Evolutionary conservation across 148 eudicot genomes (phyloP).

Genomic region (Spergularia marina): DNA sequence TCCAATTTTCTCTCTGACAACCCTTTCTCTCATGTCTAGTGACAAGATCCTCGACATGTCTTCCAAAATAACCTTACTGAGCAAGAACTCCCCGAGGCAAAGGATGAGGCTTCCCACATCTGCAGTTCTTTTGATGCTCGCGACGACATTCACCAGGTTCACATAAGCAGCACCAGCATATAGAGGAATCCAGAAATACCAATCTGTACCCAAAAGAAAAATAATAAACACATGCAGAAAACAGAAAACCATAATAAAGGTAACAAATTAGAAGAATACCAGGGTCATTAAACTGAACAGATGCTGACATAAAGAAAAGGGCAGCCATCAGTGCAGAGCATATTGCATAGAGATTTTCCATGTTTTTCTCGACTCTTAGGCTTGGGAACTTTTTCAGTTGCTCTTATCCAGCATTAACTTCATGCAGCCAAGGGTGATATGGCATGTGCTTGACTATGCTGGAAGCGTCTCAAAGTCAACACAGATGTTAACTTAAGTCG

Average conservation of each 20-base stretch:
- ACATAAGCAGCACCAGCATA: conserved; percentile 48
- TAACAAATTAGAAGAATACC: conserved; percentile 28
- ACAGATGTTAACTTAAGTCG: too few species aligned
- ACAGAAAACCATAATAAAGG: neutral
- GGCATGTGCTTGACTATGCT: too few species aligned
- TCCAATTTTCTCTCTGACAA: conserved; percentile 57
- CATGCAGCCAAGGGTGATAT: too few species aligned
- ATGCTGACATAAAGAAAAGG: conserved; percentile 52
- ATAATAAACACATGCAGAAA: neutral
- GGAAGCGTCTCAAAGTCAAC: too few species aligned
- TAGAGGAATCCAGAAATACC: conserved; percentile 67
- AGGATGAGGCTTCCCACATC: conserved; percentile 26
- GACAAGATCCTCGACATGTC: conserved; percentile 47
- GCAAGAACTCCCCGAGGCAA: conserved; percentile 40
- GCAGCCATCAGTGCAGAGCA: conserved; percentile 58
- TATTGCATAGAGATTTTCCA: conserved; percentile 26
- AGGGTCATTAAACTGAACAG: conserved; percentile 52
- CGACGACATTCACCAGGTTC: conserved; percentile 39
- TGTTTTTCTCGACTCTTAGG: neutral
- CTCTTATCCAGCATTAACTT: neutral
- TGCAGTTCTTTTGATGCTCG: neutral
- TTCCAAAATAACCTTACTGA: conserved; percentile 41
- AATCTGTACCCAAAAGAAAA: conserved; percentile 35
- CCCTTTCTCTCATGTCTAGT: conserved; percentile 49
- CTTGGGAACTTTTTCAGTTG: neutral